phyloP scores from a whole-genome alignment of 202 grass and related monocot species.

The Carex arenaria region DNA sequence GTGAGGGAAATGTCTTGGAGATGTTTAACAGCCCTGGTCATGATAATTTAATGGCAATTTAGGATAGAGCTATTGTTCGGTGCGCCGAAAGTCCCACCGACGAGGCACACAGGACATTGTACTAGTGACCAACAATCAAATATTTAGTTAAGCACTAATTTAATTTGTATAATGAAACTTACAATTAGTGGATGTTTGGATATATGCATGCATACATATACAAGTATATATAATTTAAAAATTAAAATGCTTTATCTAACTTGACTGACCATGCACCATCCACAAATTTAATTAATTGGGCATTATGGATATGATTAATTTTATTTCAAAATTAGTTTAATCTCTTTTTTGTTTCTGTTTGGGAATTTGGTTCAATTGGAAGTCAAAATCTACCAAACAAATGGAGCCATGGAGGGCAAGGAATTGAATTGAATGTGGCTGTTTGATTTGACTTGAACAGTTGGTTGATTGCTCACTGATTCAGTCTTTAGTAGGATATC shows the following conservation, averaged over 20 bases:
- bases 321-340: neutral
- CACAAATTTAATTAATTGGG: neutral
- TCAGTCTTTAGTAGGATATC: neutral
- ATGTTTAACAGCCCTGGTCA: neutral
- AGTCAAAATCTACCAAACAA: slow-evolving; percentile 16
- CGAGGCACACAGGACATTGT: neutral
- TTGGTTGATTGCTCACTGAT: slow-evolving; percentile 2
- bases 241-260: neutral
- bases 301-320: no score
- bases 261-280: neutral
- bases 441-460: slow-evolving; percentile 8
- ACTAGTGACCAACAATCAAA: slow-evolving; percentile 4
- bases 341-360: neutral
- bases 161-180: neutral
- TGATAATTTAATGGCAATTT: neutral
- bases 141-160: neutral
- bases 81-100: slow-evolving; percentile 24
- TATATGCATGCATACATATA: neutral
- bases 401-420: neutral
- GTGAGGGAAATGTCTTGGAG: neutral
- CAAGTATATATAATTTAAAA: neutral
- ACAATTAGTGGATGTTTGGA: neutral
- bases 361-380: neutral
- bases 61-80: slow-evolving; percentile 16
- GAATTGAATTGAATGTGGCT: neutral